Evolutionary conservation across 1,284 basidiomycete species (phyloP).

Genomic region (Ceratobasidium sp.): DNA sequence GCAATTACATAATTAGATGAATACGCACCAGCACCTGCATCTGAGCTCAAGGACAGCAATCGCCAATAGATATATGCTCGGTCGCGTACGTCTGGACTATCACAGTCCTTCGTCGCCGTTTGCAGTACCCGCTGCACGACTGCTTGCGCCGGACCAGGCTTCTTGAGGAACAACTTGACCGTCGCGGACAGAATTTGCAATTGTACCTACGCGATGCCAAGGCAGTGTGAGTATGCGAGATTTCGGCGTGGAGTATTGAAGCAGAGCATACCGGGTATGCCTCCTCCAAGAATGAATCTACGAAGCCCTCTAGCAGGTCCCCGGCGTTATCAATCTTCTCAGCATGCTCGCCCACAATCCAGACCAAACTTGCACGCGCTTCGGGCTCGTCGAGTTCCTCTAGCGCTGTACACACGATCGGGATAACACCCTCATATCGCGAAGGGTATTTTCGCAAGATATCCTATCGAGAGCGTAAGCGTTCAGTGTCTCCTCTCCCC

Average conservation of each 20-base stretch:
- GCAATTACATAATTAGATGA: conserved; percentile 4
- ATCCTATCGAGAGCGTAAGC: conserved; percentile 75
- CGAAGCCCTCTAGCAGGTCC: conserved; percentile 90
- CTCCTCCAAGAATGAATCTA: conserved; percentile 94
- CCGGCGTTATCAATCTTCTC: conserved; percentile 97
- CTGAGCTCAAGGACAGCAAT: conserved; percentile 79
- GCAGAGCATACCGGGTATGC: conserved; percentile 78
- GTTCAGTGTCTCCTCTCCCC: conserved; percentile 30
- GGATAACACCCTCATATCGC: conserved; percentile 97
- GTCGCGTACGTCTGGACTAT: conserved; percentile 97
- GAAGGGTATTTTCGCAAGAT: conserved; percentile 99
- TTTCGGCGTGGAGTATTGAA: neutral
- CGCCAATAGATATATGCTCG: conserved; percentile 98
- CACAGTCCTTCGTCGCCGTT: conserved; percentile 96
- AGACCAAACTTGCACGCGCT: conserved; percentile 97
- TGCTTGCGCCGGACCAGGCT: conserved; percentile 91
- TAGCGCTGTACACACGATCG: conserved; percentile 92
- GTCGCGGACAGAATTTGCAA: conserved; percentile 95
- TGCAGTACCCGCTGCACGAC: conserved; percentile 92
- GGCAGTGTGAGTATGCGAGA: conserved; percentile 28
- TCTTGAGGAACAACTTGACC: conserved; percentile 95
- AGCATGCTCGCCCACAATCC: conserved; percentile 99
- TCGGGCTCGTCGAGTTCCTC: conserved; percentile 98
- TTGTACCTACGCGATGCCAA: conserved; percentile 76
- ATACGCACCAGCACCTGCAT: conserved; percentile 83